A percentile compares a stretch with the other conserved stretches of the same genome.
These are phyloP conservation scores for Fusarium siculi DNA, from an alignment of 2,329 filamentous ascomycete genomes.

Conservation along the genomic window DNA sequence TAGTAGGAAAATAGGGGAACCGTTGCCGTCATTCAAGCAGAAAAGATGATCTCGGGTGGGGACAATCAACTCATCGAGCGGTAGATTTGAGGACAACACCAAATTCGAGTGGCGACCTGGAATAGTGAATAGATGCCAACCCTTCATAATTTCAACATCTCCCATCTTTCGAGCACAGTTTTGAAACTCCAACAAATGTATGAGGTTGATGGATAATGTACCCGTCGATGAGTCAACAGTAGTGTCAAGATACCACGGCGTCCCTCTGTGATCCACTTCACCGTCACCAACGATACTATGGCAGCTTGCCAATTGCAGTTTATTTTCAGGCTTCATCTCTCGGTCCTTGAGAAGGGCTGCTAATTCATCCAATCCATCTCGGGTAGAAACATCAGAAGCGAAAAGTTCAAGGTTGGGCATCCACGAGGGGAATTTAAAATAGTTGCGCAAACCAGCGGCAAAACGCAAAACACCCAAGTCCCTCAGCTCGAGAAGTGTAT, in stretches of 20 bases:
- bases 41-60: neutral
- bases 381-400: neutral
- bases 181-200: neutral
- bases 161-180: neutral
- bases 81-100: neutral
- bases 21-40: neutral
- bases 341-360: no score
- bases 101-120: neutral
- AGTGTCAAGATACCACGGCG: neutral
- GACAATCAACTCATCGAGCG: neutral
- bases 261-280: neutral
- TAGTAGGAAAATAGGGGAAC: neutral
- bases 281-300: neutral
- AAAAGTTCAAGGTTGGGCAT: neutral
- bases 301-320: neutral
- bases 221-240: neutral
- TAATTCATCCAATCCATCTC: no score
- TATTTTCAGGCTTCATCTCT: neutral
- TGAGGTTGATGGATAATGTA: neutral
- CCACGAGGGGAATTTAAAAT: neutral
- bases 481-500: neutral
- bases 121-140: neutral
- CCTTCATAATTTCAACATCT: fast-evolving
- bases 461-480: neutral
- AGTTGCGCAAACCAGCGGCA: neutral